phyloP scores from a whole-genome alignment of 805 yeast genomes.

The Kodamaea fukazawae region DNA sequence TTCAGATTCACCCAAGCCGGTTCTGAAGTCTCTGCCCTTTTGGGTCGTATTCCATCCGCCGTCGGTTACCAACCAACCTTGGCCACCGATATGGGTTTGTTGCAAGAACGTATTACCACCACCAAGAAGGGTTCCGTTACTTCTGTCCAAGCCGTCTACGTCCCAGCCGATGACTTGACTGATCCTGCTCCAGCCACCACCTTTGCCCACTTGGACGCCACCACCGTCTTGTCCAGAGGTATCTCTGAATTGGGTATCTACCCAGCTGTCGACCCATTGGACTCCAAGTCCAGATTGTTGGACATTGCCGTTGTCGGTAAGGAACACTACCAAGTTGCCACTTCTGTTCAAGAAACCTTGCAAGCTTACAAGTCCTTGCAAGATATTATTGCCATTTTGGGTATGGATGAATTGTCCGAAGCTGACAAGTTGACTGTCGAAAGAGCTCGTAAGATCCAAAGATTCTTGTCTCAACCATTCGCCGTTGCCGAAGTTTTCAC shows the following conservation, averaged over 20 bases:
- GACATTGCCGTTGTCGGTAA: slow-evolving; percentile 97
- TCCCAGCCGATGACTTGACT: slow-evolving; percentile 99
- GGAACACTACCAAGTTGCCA: slow-evolving; percentile 97
- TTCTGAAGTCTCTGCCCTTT: slow-evolving; percentile 99
- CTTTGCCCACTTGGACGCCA: slow-evolving; percentile 99
- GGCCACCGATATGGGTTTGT: slow-evolving; percentile 99
- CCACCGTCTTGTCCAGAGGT: slow-evolving; percentile 99
- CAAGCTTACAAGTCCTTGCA: slow-evolving; percentile 99
- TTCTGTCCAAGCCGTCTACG: slow-evolving; percentile 99
- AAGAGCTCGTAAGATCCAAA: slow-evolving; percentile 99
- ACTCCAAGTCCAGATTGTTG: slow-evolving; percentile 97
- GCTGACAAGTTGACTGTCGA: slow-evolving; percentile 98
- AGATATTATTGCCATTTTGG: slow-evolving; percentile 99
- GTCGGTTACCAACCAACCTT: slow-evolving; percentile 99
- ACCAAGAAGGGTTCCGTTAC: slow-evolving; percentile 99
- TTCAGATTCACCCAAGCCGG: slow-evolving; percentile 99
- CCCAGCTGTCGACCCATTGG: slow-evolving; percentile 99
- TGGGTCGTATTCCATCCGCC: slow-evolving; percentile 99
- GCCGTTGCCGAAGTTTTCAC: slow-evolving; percentile 99
- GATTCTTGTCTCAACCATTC: slow-evolving; percentile 99
- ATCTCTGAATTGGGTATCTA: slow-evolving; percentile 99
- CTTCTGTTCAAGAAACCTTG: slow-evolving; percentile 94
- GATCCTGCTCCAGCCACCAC: slow-evolving; percentile 99
- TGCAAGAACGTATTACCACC: slow-evolving; percentile 99
- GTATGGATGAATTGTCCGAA: slow-evolving; percentile 99